Conservation (phyloP, 179 eudicot species). For the Carnegiea gigantea region DNA sequence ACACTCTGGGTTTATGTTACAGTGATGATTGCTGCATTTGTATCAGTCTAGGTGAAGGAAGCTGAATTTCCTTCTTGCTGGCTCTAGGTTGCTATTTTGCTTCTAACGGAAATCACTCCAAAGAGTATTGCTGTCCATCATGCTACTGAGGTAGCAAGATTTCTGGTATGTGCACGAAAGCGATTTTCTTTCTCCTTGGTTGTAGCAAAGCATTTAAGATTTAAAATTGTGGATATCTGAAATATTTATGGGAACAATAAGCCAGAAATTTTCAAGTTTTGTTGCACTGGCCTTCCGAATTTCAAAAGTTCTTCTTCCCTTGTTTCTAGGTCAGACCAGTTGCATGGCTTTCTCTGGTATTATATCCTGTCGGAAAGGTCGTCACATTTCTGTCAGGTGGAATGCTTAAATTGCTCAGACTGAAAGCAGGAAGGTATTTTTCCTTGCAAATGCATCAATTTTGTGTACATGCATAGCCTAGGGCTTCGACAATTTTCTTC, state of each 20-base stretch:
- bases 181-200: too few relatives aligned
- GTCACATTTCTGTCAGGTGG: slow-evolving; percentile 65
- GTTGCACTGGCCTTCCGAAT: neutral
- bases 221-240: neutral
- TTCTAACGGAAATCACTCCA: slow-evolving; percentile 77
- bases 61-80: slow-evolving; percentile 13
- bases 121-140: slow-evolving; percentile 78
- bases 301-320: neutral
- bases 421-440: slow-evolving; percentile 56
- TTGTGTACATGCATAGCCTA: too few relatives aligned
- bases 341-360: slow-evolving; percentile 66
- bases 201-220: too few relatives aligned
- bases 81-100: slow-evolving; percentile 62
- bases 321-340: slow-evolving; percentile 70
- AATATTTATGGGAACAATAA: neutral
- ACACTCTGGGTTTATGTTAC: too few relatives aligned
- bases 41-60: neutral
- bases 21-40: neutral
- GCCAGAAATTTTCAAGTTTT: neutral
- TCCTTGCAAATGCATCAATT: neutral
- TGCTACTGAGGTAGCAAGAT: slow-evolving; percentile 69
- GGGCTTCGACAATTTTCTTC: neutral
- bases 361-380: slow-evolving; percentile 77
- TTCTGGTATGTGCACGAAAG: slow-evolving; percentile 48
- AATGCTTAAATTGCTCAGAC: slow-evolving; percentile 64